Evolutionary conservation across 1,139 yeast species (phyloP).

Genomic region (Pichia inconspicua): DNA sequence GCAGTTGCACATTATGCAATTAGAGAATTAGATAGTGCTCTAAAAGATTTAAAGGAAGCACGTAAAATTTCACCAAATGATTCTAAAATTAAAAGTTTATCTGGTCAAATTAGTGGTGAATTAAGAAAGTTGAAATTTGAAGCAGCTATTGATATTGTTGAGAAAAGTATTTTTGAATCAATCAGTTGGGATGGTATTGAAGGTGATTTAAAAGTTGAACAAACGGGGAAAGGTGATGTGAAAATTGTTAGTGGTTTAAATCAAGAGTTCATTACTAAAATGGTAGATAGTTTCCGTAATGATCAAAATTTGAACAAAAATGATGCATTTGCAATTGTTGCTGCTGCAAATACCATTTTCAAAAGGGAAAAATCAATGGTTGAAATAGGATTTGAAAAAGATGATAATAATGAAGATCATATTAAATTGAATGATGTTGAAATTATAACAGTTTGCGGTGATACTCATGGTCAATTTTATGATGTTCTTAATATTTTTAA

Average conservation of each 20-base stretch:
- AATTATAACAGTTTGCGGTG: constrained; percentile 82
- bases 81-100: constrained; percentile 54
- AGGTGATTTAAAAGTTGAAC: constrained; percentile 31
- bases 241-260: constrained; percentile 26
- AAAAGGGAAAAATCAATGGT: constrained; percentile 65
- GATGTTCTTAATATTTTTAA: constrained; percentile 77
- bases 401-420: constrained; percentile 19
- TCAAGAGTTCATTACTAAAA: constrained; percentile 50
- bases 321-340: constrained; percentile 76
- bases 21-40: constrained; percentile 67
- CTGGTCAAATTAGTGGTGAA: constrained; percentile 57
- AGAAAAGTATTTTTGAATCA: constrained; percentile 35
- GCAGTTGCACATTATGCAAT: constrained; percentile 79
- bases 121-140: constrained; percentile 76
- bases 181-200: constrained; percentile 44
- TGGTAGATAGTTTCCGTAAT: constrained; percentile 61
- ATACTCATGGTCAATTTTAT: constrained; percentile 94
- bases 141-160: constrained; percentile 71
- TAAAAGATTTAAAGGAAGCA: constrained; percentile 59
- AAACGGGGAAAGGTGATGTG: constrained; percentile 10
- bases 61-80: constrained; percentile 57
- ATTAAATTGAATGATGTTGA: constrained; percentile 24
- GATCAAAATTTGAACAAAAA: constrained; percentile 73
- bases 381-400: constrained; percentile 47
- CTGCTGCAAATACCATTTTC: constrained; percentile 62